These are phyloP conservation scores for Colletotrichum noveboracense DNA, from an alignment of 2,329 filamentous ascomycete species.

Conservation along the genomic window DNA sequence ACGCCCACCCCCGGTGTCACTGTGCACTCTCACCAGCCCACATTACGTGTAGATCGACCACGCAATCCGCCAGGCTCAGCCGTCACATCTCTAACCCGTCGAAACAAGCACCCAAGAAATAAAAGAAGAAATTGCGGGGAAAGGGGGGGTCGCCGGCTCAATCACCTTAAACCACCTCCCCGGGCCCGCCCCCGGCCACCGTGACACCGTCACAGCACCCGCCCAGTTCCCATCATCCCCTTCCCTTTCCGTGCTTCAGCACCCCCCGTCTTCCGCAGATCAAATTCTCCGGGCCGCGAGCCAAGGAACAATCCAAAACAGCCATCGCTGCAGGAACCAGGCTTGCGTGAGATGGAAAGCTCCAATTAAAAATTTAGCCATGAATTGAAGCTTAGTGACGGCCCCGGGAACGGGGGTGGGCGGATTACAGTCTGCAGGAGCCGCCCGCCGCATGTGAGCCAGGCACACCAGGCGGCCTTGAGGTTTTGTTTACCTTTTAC, in stretches of 20 bases:
- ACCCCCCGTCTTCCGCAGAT: neutral
- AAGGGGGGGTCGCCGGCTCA: neutral
- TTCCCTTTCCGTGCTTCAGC: neutral
- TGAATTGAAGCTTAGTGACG: conserved; percentile 9
- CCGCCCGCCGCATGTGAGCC: neutral
- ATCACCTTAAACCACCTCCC: neutral
- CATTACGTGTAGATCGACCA: neutral
- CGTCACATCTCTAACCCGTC: neutral
- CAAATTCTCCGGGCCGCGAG: neutral
- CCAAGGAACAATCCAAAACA: conserved; percentile 1
- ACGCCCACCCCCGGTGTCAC: neutral
- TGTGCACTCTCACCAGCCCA: neutral
- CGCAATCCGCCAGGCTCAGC: neutral
- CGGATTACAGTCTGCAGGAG: neutral
- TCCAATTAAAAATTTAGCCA: neutral
- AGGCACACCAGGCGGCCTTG: neutral
- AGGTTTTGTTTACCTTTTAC: neutral
- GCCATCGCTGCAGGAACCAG: neutral
- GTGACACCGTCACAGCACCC: neutral
- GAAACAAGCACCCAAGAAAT: neutral
- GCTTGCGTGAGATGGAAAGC: neutral
- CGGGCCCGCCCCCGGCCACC: neutral
- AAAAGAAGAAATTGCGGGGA: neutral
- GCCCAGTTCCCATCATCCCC: neutral
- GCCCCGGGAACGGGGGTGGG: neutral